phyloP scores from a whole-genome alignment of 2,329 filamentous ascomycete genomes.

The Emmonsiellopsis sp. region DNA sequence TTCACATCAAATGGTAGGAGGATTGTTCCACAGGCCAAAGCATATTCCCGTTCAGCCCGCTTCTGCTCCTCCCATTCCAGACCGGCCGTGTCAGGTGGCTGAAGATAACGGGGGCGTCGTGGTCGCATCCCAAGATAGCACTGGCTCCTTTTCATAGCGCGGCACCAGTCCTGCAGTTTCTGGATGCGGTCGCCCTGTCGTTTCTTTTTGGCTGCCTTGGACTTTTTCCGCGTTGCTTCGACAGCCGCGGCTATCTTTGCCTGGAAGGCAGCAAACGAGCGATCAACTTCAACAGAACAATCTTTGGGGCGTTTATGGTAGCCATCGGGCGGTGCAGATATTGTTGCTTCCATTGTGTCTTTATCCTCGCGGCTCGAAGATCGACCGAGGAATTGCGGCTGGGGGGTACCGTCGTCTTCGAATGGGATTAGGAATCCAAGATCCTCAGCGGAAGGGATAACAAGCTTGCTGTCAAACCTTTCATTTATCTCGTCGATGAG shows the following conservation, averaged over 20 bases:
- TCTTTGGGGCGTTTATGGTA: constrained; percentile 17
- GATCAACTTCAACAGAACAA: constrained; percentile 15
- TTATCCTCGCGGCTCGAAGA: constrained; percentile 39
- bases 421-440: constrained; percentile 56
- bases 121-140: constrained; percentile 61
- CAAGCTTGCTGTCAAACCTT: constrained; percentile 40
- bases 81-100: constrained; percentile 10
- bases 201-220: constrained; percentile 39
- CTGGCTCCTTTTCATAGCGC: constrained; percentile 55
- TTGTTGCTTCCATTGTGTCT: constrained; percentile 22
- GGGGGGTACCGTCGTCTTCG: constrained; percentile 47
- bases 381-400: constrained; percentile 58
- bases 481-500: constrained; percentile 58
- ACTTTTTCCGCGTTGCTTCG: constrained; percentile 42
- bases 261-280: constrained; percentile 39
- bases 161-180: constrained; percentile 43
- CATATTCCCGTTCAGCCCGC: constrained; percentile 15
- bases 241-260: constrained; percentile 44
- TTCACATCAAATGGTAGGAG: constrained; percentile 34
- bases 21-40: constrained; percentile 16
- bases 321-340: constrained; percentile 20
- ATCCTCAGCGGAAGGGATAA: constrained; percentile 47
- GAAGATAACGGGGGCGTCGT: constrained; percentile 12
- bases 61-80: constrained; percentile 17
- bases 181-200: constrained; percentile 40